Conservation (phyloP, 2,329 filamentous ascomycete species). For the Xylaria digitata region DNA sequence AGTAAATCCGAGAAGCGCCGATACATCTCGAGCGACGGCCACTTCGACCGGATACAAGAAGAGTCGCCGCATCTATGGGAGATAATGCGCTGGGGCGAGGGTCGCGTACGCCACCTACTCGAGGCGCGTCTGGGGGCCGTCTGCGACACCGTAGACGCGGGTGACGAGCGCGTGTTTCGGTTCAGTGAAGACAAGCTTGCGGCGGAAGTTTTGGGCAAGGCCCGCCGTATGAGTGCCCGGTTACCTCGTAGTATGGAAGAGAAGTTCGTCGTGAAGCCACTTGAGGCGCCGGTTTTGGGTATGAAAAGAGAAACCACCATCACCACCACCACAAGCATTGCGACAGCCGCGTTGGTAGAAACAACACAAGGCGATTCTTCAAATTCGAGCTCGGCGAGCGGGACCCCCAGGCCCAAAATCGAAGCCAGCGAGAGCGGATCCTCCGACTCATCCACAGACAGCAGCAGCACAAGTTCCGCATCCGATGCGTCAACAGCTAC, state of each 20-base stretch:
- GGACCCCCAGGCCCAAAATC: constrained; percentile 45
- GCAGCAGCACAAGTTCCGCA: constrained; percentile 49
- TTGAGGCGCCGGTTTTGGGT: constrained; percentile 80
- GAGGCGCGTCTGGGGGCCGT: constrained; percentile 74
- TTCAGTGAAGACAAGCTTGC: constrained; percentile 79
- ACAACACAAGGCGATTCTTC: constrained; percentile 23
- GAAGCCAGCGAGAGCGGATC: constrained; percentile 57
- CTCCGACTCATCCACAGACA: constrained; percentile 53
- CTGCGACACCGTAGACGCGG: constrained; percentile 85
- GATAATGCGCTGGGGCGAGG: constrained; percentile 62
- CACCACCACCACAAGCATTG: constrained; percentile 21
- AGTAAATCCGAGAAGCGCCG: constrained; percentile 62
- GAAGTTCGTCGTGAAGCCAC: constrained; percentile 78
- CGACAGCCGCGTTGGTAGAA: constrained; percentile 34
- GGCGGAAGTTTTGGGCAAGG: constrained; percentile 74
- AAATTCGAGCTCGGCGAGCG: constrained; percentile 41
- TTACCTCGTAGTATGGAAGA: constrained; percentile 87
- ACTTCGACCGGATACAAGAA: constrained; percentile 71
- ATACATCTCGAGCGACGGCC: constrained; percentile 77
- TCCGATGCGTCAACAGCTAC: constrained; percentile 60
- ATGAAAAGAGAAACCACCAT: constrained; percentile 67
- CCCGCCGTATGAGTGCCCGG: constrained; percentile 70
- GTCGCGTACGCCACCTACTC: constrained; percentile 62
- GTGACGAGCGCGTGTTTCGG: constrained; percentile 86
- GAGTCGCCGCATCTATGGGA: constrained; percentile 68